Evolutionary conservation across 805 yeast species (phyloP).

Genomic region (Metschnikowia bowlesiae): DNA sequence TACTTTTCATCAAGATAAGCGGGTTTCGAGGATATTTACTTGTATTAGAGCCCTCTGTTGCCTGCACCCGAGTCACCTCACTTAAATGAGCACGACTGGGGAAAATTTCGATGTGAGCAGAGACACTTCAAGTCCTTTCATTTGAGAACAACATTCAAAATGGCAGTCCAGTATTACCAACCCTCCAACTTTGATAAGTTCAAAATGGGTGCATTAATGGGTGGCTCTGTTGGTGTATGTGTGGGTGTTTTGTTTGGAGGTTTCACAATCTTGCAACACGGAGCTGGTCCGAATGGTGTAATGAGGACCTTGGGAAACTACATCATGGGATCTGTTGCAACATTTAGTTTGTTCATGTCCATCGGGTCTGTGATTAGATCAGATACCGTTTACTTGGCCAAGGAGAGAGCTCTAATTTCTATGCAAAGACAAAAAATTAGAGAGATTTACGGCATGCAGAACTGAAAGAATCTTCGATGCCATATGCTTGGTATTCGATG

Average conservation of each 20-base stretch:
- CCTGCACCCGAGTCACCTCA: constrained; percentile 3
- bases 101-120: constrained; percentile 3
- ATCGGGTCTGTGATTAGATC: constrained; percentile 90
- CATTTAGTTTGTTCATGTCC: constrained; percentile 94
- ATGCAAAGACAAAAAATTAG: constrained; percentile 16
- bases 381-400: constrained; percentile 40
- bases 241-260: constrained; percentile 95
- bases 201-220: constrained; percentile 99
- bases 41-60: not conserved
- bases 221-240: constrained; percentile 86
- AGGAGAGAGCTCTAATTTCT: constrained; percentile 16
- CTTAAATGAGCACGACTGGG: constrained; percentile 3
- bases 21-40: not conserved
- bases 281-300: constrained; percentile 98
- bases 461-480: not conserved
- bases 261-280: constrained; percentile 80
- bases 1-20: not conserved
- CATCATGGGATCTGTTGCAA: constrained; percentile 93
- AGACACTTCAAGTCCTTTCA: not conserved
- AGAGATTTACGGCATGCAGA: constrained; percentile 15
- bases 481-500: not conserved
- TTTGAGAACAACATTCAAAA: constrained; percentile 1
- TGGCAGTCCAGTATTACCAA: constrained; percentile 34
- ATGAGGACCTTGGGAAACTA: constrained; percentile 96
- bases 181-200: constrained; percentile 93